phyloP scores from a whole-genome alignment of 768 basidiomycete species.

The Neoboletus brunneissimus region DNA sequence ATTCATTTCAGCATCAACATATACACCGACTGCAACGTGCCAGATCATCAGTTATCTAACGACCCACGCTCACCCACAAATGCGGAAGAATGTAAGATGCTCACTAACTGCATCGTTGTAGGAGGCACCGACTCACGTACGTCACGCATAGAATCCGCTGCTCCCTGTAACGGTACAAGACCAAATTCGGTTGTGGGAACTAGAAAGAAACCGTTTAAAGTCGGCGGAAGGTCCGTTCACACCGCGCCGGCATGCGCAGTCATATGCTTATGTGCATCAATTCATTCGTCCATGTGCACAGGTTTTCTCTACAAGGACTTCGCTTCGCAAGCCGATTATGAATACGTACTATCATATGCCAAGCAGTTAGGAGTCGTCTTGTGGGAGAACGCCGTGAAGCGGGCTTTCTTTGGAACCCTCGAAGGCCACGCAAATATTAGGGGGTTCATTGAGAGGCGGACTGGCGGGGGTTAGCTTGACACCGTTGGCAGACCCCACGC shows the following conservation, averaged over 20 bases:
- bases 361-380: constrained; percentile 76
- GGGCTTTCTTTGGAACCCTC: constrained; percentile 79
- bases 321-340: constrained; percentile 82
- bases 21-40: constrained; percentile 16
- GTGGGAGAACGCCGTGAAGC: constrained; percentile 73
- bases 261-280: constrained; percentile 5
- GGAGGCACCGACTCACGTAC: constrained; percentile 13
- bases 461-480: constrained; percentile 34
- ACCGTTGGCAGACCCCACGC: neutral
- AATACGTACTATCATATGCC: constrained; percentile 83
- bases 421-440: constrained; percentile 79
- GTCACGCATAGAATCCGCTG: constrained; percentile 68
- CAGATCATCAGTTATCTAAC: constrained; percentile 95
- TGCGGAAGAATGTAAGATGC: constrained; percentile 81
- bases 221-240: constrained; percentile 72
- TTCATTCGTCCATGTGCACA: constrained; percentile 30
- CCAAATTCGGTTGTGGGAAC: constrained; percentile 96
- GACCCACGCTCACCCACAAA: constrained; percentile 95
- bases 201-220: constrained; percentile 89
- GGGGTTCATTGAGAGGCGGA: constrained; percentile 75
- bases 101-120: constrained; percentile 8
- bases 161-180: constrained; percentile 97
- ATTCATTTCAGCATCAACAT: constrained; percentile 11
- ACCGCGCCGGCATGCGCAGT: constrained; percentile 6
- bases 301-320: constrained; percentile 90